These are phyloP conservation scores for Hysterium pulicare DNA, from an alignment of 2,329 filamentous ascomycete genomes.

Conservation along the genomic window DNA sequence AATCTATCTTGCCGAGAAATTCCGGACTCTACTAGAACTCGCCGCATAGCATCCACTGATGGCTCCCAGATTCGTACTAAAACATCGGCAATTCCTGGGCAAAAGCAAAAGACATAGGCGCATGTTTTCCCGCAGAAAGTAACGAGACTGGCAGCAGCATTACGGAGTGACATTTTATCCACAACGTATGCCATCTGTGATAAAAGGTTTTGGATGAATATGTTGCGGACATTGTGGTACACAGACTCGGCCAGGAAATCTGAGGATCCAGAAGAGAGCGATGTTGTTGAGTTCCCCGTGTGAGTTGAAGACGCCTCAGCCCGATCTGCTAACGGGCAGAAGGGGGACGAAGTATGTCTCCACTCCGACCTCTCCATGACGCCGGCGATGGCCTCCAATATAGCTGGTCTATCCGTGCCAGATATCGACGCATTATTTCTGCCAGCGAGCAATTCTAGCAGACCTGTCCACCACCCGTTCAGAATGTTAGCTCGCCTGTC, in stretches of 20 bases:
- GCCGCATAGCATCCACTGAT: slow-evolving; percentile 64
- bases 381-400: slow-evolving; percentile 73
- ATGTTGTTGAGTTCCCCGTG: slow-evolving; percentile 53
- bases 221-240: slow-evolving; percentile 83
- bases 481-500: slow-evolving; percentile 76
- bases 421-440: slow-evolving; percentile 72
- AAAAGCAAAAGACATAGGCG: slow-evolving; percentile 92
- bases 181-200: slow-evolving; percentile 84
- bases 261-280: slow-evolving; percentile 58
- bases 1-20: slow-evolving; percentile 53
- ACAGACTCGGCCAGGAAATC: slow-evolving; percentile 73
- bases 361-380: slow-evolving; percentile 90
- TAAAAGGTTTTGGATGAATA: slow-evolving; percentile 77
- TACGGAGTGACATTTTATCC: slow-evolving; percentile 79
- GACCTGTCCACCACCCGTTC: slow-evolving; percentile 85
- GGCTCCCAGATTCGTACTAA: slow-evolving; percentile 78
- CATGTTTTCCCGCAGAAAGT: slow-evolving; percentile 87
- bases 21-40: slow-evolving; percentile 67
- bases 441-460: slow-evolving; percentile 78
- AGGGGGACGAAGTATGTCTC: slow-evolving; percentile 68
- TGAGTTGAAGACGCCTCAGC: slow-evolving; percentile 43
- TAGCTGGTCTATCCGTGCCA: slow-evolving; percentile 75
- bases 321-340: slow-evolving; percentile 60
- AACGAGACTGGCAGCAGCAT: slow-evolving; percentile 63
- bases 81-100: slow-evolving; percentile 79